Evolutionary conservation across 768 basidiomycete genomes (phyloP).

Genomic region (Kwoniella sp.): DNA sequence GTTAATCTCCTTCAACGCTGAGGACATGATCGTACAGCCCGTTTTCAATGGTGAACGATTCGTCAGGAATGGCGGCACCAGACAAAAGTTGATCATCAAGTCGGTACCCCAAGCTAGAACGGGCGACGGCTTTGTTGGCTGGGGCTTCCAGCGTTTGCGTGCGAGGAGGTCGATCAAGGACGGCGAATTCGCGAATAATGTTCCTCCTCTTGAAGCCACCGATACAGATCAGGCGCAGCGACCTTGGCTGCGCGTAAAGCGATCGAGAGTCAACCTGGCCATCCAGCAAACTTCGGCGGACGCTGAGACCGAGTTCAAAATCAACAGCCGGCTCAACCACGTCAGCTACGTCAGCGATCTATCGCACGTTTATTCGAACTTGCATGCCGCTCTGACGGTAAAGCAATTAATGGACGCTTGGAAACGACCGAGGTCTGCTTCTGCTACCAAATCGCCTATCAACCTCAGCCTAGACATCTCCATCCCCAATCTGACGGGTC

Average conservation of each 20-base stretch:
- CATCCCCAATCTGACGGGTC: conserved; percentile 37
- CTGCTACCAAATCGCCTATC: conserved; percentile 42
- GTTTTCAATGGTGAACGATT: conserved; percentile 48
- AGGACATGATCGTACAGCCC: conserved; percentile 51
- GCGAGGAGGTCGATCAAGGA: not conserved
- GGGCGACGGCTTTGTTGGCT: conserved; percentile 32
- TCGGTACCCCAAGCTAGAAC: conserved; percentile 11
- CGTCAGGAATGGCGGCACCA: conserved; percentile 27
- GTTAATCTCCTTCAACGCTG: conserved; percentile 18
- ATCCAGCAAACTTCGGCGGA: conserved; percentile 26
- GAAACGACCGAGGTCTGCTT: conserved; percentile 41
- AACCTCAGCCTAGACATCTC: conserved; percentile 52
- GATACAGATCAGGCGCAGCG: conserved; percentile 41
- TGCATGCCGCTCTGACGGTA: conserved; percentile 67
- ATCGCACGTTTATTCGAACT: conserved; percentile 69
- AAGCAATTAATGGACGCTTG: conserved; percentile 56
- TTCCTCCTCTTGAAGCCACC: conserved; percentile 34
- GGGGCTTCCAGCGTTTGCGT: conserved; percentile 33
- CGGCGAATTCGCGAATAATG: conserved; percentile 30
- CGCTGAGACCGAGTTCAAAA: conserved; percentile 23
- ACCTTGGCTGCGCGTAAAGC: conserved; percentile 23
- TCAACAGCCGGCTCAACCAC: conserved; percentile 17
- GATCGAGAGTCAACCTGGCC: conserved; percentile 11
- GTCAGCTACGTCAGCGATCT: conserved; percentile 56
- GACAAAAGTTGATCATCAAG: conserved; percentile 10